Evolutionary conservation across 805 yeast species (phyloP), one percentile per base, ranked within the genome.

Genomic region (Cyberlindnera xylosilytica): DNA sequence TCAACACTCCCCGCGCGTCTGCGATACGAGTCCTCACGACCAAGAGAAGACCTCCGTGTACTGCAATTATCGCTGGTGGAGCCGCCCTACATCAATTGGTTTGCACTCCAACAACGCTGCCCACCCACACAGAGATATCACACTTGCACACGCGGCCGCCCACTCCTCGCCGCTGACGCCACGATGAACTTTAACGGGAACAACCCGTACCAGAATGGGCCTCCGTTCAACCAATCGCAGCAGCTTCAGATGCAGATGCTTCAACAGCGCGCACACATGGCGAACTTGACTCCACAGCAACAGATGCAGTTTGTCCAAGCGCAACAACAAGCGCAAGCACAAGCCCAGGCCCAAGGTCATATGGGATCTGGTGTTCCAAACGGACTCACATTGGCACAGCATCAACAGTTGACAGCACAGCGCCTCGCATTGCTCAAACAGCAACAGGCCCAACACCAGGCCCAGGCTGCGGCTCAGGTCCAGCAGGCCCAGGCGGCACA

Each of bases 361-460:
- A 15, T 16, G 22, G 39, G 23, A n/a, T 19, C n/a, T 29, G 41
- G 41, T 12, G 12, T 26, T 8, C 36, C 40, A 18, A 38, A 39
- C 12, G 46, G 41, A 9, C 27, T 49, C 11, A 42, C 49, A 3
- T 36, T 40, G 20, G 57, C 52, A 31, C 60, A 53, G 36, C 55
- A 55, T 39, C 57, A 53, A 20, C 41, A 46, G 26, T 37, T 51
- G 17, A 50, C 57, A 8, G 52, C 53, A 3, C 57, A 53, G 29
- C 49, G 58, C 20, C 33, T 52, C 10, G 52, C 52, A 2, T 36
- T 52, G 0, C 36, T 52, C 41, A 44, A 57, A 33, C 58, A 56
- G 15, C 52, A 49, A 20, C 53, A 49, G 34, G 42, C 41, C 8
- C 51, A 39, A n/a, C 49, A 44, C 16, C 48, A 38, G 29, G 36